Percentiles rank a stretch among this genome's conserved stretches.
Conservation (phyloP, 2,329 filamentous ascomycete genomes). For the Fusarium sp. region DNA sequence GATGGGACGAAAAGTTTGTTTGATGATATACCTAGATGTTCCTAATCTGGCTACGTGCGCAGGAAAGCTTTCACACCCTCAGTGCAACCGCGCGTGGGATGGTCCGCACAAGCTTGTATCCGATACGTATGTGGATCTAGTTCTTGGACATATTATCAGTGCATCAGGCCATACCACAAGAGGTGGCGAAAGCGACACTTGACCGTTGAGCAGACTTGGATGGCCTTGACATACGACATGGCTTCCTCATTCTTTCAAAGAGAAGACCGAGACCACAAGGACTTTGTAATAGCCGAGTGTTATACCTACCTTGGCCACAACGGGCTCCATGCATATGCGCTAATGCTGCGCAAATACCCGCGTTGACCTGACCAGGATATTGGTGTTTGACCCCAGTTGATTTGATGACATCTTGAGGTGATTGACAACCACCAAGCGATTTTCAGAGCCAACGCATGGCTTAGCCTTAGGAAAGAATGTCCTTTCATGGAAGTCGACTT, state of each 20-base stretch:
- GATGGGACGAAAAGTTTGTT: background rate
- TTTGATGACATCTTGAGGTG: conserved; percentile 28
- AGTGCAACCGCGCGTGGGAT: background rate
- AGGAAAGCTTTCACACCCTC: background rate
- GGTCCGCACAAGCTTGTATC: background rate
- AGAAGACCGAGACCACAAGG: background rate
- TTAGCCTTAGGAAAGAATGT: conserved; percentile 2
- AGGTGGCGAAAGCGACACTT: conserved; percentile 20
- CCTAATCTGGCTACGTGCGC: background rate
- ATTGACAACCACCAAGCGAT: conserved; percentile 12
- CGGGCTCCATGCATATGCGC: conserved; percentile 3
- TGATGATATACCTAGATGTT: background rate
- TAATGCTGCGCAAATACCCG: conserved; percentile 4
- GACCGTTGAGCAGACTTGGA: background rate
- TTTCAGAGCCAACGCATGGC: background rate
- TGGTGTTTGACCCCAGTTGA: background rate
- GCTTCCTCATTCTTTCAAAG: conserved; percentile 1
- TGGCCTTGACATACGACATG: background rate
- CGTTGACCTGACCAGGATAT: conserved; percentile 8
- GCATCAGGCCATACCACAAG: conserved; percentile 8
- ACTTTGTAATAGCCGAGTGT: conserved; percentile 11
- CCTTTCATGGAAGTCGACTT: background rate
- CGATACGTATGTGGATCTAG: background rate
- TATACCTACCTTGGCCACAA: conserved; percentile 14
- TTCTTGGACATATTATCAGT: background rate